Base-by-base conservation (phyloP, 2,329 filamentous ascomycete genomes). In the Fusarium aywerte region DNA sequence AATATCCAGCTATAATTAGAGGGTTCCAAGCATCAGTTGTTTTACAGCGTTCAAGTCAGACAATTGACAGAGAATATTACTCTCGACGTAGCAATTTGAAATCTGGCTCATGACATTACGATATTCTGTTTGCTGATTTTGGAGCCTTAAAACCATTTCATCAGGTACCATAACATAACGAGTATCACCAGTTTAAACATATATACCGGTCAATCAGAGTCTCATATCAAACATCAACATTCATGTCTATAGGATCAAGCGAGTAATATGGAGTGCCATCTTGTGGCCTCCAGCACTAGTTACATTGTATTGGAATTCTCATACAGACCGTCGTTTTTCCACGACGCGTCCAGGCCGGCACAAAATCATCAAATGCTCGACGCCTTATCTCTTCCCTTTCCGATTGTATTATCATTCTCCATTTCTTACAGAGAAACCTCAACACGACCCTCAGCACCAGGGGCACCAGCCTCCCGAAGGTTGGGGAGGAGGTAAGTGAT, bases 401-500 rank as follows among this genome's bases (percentile, higher is more conserved):
- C 66, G 62, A 67, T 62, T 62, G 63, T 58, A 74, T 72, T 73
- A 73, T 62, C 63, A 52, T 72, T 58, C 59, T 62, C 55, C 51
- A 61, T 65, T 54, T 68, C 70, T 79, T 84, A 92, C 80, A 96
- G 86, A 80, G 90, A 88, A 74, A 97, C 93, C 86, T 97, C 93
- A 63, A 97, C 93, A 84, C 93, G 89, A 74, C 92, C 92, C 84
- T 96, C 92, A 67, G 86, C 85, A 73, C 92, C 92, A 65, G 89
- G 87, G 62, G 89, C 86, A 68, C 89, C 89, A 62, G 86, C 86
- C 78, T 90, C 86, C 75, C 86, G 84, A 67, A 97, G 84, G 81
- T 87, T 92, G 76, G 93, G 93, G 74, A 97, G 90, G 74, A 97
- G 88, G 84, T 97, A 97, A 72, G 93, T 97, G 79, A 97, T 97